Evolutionary conservation across 176 grass and related monocot species (phyloP).

Genomic region (Leersia perrieri): DNA sequence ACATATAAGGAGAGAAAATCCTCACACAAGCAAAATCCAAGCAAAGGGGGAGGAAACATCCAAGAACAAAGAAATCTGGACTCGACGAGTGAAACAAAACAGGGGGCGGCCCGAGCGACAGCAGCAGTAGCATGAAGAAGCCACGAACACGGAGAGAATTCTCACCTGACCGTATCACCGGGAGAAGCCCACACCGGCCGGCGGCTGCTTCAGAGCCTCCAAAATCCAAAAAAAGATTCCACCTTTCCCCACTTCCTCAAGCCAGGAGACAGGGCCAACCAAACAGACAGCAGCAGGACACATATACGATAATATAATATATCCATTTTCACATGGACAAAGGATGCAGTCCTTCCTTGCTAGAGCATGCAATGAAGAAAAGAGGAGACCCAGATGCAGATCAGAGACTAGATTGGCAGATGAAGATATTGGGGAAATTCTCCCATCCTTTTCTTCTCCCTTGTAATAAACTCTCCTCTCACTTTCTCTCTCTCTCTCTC

Average conservation of each 20-base stretch:
- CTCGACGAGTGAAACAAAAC: not conserved
- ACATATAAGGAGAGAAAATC: not conserved
- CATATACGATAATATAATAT: no score
- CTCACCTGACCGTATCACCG: slow-evolving; percentile 45
- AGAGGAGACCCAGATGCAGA: slow-evolving; percentile 23
- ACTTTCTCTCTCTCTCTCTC: slow-evolving; percentile 25
- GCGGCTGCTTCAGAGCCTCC: no score
- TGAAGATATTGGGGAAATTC: not conserved
- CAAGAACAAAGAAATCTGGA: not conserved
- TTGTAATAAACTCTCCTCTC: not conserved
- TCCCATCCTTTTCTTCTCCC: not conserved
- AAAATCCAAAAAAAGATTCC: slow-evolving; percentile 48
- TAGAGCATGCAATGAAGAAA: slow-evolving; percentile 2
- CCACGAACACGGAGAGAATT: slow-evolving; percentile 33
- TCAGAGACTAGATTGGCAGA: slow-evolving; percentile 8
- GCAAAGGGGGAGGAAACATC: not conserved
- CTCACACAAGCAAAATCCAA: not conserved
- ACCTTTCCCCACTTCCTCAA: slow-evolving; percentile 44
- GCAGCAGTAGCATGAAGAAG: slow-evolving; percentile 23
- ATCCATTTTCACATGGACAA: no score
- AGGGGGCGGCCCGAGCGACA: not conserved
- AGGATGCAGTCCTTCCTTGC: no score
- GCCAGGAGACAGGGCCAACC: slow-evolving; percentile 49
- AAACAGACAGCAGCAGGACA: no score
- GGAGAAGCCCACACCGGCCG: slow-evolving; percentile 23